Base-by-base conservation (phyloP, 495 filamentous ascomycete genomes). In the Podospora comata region DNA sequence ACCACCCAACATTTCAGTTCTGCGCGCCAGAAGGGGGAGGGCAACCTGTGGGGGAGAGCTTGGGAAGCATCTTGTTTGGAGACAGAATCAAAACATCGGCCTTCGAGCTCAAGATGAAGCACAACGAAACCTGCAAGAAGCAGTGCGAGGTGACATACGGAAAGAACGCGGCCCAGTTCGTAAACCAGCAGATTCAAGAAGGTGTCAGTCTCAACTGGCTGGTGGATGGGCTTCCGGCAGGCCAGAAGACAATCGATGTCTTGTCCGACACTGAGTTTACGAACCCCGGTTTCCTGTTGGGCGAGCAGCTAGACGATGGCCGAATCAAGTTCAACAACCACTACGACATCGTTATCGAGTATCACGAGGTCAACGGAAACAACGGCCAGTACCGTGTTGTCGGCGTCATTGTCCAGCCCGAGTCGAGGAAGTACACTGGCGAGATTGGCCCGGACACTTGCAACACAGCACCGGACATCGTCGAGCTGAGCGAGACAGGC, bases 1-100 rank as follows among this genome's bases (percentile, higher is more conserved):
- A 99, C 77, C 88, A 94, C 72, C 86, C 87, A 20, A 84, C 84
- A 1, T 96, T 99, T 79, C 88, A 88, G 68, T 97, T 97, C 80
- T 99, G 95, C 79, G 80, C 81, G 57, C 95, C 94, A 1, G 82
- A 89, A 69, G 88, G 83, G 60, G 92, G 91, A 19, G 87, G 91
- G 1, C 79, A 91, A 73, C 83, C 89, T 79, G 87, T 94, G 2
- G 87, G 90, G 44, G 94, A 97, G 81, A 97, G 93, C 44, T 78
- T 99, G 66, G 95, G 95, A 5, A 97, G 94, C 79, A 99, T 99
- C 72, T 75, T 99, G 26, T 99, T 99, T 69, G 95, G 95, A 7
- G 95, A 99, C 79, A 90, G 95, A 59, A 99, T 99, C 76, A 89
- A 90, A 76, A 93, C 91, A 1, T 97, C 94, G 9, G 91, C 94